These are phyloP conservation scores for Solanum sitiens DNA, from an alignment of 257 asterid genomes.

Conservation along the genomic window DNA sequence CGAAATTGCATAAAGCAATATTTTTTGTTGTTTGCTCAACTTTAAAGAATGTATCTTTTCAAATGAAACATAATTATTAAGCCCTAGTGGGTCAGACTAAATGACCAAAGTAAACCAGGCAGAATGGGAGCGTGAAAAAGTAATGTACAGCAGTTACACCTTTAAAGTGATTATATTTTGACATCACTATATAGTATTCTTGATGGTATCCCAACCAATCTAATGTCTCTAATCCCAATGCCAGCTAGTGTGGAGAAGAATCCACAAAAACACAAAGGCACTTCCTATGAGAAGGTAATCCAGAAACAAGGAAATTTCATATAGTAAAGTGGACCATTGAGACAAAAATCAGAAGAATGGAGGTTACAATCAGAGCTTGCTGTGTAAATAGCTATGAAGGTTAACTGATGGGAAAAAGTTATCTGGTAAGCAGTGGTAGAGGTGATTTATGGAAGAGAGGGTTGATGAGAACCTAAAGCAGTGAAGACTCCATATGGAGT, in stretches of 20 bases:
- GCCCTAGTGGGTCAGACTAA: background rate
- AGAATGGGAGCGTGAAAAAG: background rate
- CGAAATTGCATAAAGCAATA: background rate
- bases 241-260: background rate
- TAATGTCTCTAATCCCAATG: background rate
- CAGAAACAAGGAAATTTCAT: background rate
- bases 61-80: background rate
- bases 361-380: background rate
- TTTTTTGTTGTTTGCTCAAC: too few species aligned
- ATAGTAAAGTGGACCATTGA: background rate
- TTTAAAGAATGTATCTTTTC: background rate
- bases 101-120: background rate
- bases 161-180: background rate
- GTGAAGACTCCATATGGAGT: background rate
- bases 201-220: background rate
- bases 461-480: background rate
- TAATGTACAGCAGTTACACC: background rate
- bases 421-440: background rate
- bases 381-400: background rate
- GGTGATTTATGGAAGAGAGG: background rate
- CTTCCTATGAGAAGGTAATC: background rate
- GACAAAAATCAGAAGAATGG: background rate
- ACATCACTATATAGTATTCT: background rate
- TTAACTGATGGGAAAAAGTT: background rate
- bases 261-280: background rate